Percentiles rank a stretch among this genome's conserved stretches.
Conservation (phyloP, 2,329 filamentous ascomycete genomes). For the Rutstroemia sp. region DNA sequence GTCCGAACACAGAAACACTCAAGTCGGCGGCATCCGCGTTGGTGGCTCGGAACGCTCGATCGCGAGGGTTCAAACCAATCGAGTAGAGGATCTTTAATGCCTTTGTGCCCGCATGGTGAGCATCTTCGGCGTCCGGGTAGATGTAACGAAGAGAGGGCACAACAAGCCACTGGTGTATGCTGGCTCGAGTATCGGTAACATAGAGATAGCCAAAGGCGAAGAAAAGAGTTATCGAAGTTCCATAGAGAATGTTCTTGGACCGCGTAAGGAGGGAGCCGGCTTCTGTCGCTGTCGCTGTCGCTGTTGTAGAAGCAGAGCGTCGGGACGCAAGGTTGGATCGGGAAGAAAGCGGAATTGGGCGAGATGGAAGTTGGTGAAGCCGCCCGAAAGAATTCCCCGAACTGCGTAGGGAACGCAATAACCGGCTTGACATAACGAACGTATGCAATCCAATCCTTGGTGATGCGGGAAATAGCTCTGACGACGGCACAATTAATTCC, state of each 20-base stretch:
- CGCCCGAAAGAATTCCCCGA: background rate
- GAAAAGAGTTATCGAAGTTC: constrained; percentile 44
- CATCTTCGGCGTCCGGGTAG: constrained; percentile 77
- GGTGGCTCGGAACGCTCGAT: constrained; percentile 42
- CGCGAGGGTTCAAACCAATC: constrained; percentile 72
- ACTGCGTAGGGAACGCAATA: constrained; percentile 5
- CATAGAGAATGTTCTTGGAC: constrained; percentile 42
- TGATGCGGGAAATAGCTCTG: too few species aligned
- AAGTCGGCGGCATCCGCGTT: constrained; percentile 30
- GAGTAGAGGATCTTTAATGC: constrained; percentile 65
- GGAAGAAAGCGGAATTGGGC: background rate
- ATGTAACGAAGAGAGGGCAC: constrained; percentile 58
- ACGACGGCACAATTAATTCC: too few species aligned
- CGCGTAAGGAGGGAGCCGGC: constrained; percentile 34
- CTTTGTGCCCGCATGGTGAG: constrained; percentile 73
- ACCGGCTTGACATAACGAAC: constrained; percentile 5
- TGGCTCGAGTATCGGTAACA: constrained; percentile 66
- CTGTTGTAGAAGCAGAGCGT: constrained; percentile 17
- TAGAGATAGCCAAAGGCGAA: constrained; percentile 53
- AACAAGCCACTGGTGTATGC: constrained; percentile 59
- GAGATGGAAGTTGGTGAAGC: background rate
- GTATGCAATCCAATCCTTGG: too few species aligned
- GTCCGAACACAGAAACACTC: constrained; percentile 60
- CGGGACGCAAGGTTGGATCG: constrained; percentile 5
- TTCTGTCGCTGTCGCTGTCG: constrained; percentile 16